Conservation (phyloP, 73 alveolate genomes). For the Paraurostyla sp. region DNA sequence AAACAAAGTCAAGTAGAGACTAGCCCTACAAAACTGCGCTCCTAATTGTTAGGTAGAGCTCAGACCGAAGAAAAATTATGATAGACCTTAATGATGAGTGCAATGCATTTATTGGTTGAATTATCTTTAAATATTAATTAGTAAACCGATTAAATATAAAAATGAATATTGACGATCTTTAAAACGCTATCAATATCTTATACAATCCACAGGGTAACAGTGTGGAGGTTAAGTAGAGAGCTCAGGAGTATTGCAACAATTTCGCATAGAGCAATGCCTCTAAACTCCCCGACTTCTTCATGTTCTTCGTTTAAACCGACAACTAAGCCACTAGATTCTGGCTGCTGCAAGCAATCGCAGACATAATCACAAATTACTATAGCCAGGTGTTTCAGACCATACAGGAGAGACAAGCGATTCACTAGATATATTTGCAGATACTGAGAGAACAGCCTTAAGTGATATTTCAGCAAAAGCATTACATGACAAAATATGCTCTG, state of each 20-base stretch:
- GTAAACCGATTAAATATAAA: not conserved
- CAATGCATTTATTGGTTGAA: conserved; percentile 8
- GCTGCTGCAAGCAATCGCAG: conserved; percentile 36
- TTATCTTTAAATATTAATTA: conserved; percentile 30
- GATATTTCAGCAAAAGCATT: not conserved
- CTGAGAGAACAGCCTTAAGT: conserved; percentile 5
- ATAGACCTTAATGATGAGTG: not conserved
- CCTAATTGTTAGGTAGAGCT: conserved; percentile 23
- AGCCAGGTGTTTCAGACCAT: not conserved
- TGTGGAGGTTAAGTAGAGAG: not conserved
- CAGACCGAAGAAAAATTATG: not conserved
- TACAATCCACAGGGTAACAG: not conserved
- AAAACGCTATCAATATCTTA: conserved; percentile 36
- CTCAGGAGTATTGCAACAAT: conserved; percentile 10
- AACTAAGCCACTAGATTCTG: conserved; percentile 40
- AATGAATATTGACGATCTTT: conserved; percentile 31
- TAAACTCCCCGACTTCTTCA: conserved; percentile 20
- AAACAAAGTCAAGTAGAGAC: conserved; percentile 15
- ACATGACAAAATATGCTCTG: conserved; percentile 24
- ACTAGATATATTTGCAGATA: not conserved
- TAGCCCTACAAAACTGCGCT: not conserved
- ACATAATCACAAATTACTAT: conserved; percentile 18
- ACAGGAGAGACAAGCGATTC: conserved; percentile 10
- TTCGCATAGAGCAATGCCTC: not conserved
- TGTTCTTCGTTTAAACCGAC: not conserved